Base-by-base conservation (phyloP, 352 stramenopile species). In the Elongisporangium anandrum region DNA sequence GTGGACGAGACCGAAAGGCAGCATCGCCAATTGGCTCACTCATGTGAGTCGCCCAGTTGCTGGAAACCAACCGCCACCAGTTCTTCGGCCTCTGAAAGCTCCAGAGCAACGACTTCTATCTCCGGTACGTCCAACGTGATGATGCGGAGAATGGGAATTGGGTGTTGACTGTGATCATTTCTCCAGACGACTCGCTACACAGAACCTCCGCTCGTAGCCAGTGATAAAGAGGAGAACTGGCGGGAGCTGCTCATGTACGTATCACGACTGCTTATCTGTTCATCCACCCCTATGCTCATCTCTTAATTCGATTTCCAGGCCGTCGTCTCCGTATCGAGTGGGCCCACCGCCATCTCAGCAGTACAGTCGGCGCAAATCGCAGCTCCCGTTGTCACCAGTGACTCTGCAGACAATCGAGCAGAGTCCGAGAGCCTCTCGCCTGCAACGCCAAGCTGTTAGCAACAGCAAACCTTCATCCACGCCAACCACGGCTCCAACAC, bases 191-290 rank as follows among this genome's bases (percentile, higher is more conserved):
- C 4, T 41, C 29, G 9, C 5, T 41, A 41, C 29, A 15, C 9
- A 15, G 29, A 41, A 13, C 9, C 54, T 23, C 58, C 15, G 16
- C 24, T 20, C 4, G 48, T 16, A 8, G 17, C 13, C n/a, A 59
- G 34, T 15, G 49, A 61, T 9, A 55, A 62, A 21, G 41, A 76
- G 19, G 68, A 75, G 20, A 68, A 81, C 38, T 81, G 72, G 72
- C 66, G 72, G 6, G 69, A 81, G 16, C 59, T 71, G 60, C 73
- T 81, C 34, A 55, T 77, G 72, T 81, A 45, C 48, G 69, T 69
- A 16, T 19, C 23, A 15, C 16, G 48, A 19, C 53, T 56, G 47
- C 9, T 41, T 26, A 47, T 54, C 16, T 41, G 9, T 50, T 57
- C n/a, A 21, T 52, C 3, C 34, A 17, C 2, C 34, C 24, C n/a